These are phyloP conservation scores for Pseudohyphozyma bogoriensis DNA, from an alignment of 768 basidiomycete species.

Conservation along the genomic window DNA sequence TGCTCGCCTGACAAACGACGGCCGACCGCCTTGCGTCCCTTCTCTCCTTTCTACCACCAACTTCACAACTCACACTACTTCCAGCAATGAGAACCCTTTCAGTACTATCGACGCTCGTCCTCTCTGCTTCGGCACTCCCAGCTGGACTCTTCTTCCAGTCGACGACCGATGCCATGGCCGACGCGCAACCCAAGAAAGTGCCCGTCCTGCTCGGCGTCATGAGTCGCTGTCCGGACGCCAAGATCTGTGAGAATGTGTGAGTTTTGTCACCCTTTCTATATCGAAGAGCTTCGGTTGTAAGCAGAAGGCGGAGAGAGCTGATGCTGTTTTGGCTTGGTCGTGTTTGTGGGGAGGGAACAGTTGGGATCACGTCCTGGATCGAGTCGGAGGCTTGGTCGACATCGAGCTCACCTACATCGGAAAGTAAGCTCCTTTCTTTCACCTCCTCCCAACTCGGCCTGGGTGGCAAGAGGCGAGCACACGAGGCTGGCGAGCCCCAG, in stretches of 20 bases:
- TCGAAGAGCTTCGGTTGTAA: not conserved
- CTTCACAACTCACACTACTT: no score
- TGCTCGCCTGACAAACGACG: no score
- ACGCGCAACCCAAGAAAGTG: no score
- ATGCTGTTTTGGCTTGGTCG: not conserved
- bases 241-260: not conserved
- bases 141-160: no score
- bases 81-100: no score
- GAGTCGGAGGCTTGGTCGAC: not conserved
- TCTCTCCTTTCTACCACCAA: no score
- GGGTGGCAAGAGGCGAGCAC: not conserved
- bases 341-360: not conserved
- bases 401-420: not conserved
- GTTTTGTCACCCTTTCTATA: not conserved
- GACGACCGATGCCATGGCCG: no score
- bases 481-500: not conserved
- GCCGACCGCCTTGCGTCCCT: no score
- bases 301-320: no score
- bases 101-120: no score
- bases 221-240: not conserved
- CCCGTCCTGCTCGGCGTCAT: not conserved
- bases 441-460: not conserved
- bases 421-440: not conserved
- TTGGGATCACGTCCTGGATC: slow-evolving; percentile 4
- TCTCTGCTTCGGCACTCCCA: no score